These are phyloP conservation scores for Saksenaea vasiformis DNA, from an alignment of 371 early-diverging fungal genomes.

Conservation along the genomic window DNA sequence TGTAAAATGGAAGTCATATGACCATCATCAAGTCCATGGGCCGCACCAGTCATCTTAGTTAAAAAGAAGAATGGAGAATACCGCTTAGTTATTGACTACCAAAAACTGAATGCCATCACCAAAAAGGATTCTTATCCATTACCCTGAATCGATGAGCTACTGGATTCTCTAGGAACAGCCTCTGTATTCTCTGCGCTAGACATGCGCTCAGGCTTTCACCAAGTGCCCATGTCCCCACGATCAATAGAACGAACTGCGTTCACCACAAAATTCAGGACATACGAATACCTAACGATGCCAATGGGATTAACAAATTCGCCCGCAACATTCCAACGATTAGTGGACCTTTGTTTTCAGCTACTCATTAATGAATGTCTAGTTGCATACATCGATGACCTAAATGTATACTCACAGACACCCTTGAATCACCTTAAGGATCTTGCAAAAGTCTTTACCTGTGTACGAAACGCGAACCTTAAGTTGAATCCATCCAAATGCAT, in stretches of 20 bases:
- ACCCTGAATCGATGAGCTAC: slow-evolving; percentile 38
- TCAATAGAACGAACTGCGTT: slow-evolving; percentile 34
- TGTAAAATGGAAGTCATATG: slow-evolving; percentile 14
- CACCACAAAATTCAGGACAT: slow-evolving; percentile 15
- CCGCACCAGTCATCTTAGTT: slow-evolving; percentile 42
- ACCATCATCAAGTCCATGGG: slow-evolving; percentile 21
- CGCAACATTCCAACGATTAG: slow-evolving; percentile 43
- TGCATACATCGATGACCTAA: slow-evolving; percentile 38
- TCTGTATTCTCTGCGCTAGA: slow-evolving; percentile 47
- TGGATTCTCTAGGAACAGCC: slow-evolving; percentile 25
- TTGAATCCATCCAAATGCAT: slow-evolving; percentile 43
- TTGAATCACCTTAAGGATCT: slow-evolving; percentile 38
- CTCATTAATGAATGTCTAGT: slow-evolving; percentile 39
- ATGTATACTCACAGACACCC: slow-evolving; percentile 33
- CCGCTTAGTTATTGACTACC: slow-evolving; percentile 33
- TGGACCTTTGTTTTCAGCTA: slow-evolving; percentile 38
- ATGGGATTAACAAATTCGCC: slow-evolving; percentile 56
- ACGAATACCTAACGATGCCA: slow-evolving; percentile 48
- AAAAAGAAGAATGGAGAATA: slow-evolving; percentile 41
- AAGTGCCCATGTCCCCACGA: slow-evolving; percentile 24
- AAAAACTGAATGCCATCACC: slow-evolving; percentile 41
- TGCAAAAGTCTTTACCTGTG: slow-evolving; percentile 28
- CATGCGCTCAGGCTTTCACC: slow-evolving; percentile 39
- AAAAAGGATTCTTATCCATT: slow-evolving; percentile 37
- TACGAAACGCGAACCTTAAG: slow-evolving; percentile 28